Conservation (phyloP, 495 filamentous ascomycete genomes). For the Talaromyces trachyspermus region DNA sequence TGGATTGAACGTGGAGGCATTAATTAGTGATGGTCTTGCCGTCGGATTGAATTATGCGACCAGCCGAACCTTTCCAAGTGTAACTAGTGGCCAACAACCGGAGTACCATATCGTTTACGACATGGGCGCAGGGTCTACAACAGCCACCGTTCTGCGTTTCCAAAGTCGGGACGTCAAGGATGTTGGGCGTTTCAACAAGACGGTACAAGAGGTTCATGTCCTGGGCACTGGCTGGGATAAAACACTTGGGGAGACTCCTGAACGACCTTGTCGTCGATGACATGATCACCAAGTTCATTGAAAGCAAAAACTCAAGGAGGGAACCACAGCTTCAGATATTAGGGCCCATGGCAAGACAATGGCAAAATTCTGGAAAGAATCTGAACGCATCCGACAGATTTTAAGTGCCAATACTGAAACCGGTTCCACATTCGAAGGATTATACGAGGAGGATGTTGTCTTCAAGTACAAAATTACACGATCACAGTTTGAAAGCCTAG, state of each 20-base stretch:
- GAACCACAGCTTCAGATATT: slow-evolving; percentile 51
- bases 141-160: slow-evolving; percentile 86
- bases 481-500: slow-evolving; percentile 72
- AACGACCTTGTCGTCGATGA: slow-evolving; percentile 83
- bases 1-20: slow-evolving; percentile 72
- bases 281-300: slow-evolving; percentile 72
- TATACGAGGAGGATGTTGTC: slow-evolving; percentile 79
- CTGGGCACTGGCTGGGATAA: slow-evolving; percentile 83
- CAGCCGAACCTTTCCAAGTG: slow-evolving; percentile 74
- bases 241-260: slow-evolving; percentile 83
- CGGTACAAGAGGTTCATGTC: slow-evolving; percentile 84
- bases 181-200: slow-evolving; percentile 91
- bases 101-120: slow-evolving; percentile 93
- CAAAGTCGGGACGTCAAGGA: slow-evolving; percentile 87
- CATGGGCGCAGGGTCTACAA: slow-evolving; percentile 97
- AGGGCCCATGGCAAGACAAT: slow-evolving; percentile 74
- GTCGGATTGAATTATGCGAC: slow-evolving; percentile 95
- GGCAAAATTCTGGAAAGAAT: slow-evolving; percentile 84
- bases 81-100: slow-evolving; percentile 77
- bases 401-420: slow-evolving; percentile 90
- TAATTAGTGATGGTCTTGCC: slow-evolving; percentile 86
- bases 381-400: slow-evolving; percentile 79
- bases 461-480: slow-evolving; percentile 89
- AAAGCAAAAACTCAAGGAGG: slow-evolving; percentile 64
- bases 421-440: slow-evolving; percentile 68